phyloP scores from a whole-genome alignment of 139 green algal genomes.

The Tetradesmus obliquus region DNA sequence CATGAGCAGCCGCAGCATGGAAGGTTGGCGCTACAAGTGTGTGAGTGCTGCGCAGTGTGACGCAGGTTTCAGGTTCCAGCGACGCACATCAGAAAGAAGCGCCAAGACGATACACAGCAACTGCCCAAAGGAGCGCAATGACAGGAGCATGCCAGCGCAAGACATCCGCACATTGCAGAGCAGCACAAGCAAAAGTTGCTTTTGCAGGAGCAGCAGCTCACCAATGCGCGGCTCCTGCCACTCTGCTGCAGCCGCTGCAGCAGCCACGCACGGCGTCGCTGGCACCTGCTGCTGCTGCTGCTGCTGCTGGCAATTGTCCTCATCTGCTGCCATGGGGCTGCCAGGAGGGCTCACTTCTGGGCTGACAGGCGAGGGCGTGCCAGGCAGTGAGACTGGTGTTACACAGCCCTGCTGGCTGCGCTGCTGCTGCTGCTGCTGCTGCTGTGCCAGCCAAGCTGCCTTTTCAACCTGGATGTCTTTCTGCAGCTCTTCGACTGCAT shows the following conservation, averaged over 20 bases:
- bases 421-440: constrained; percentile 13
- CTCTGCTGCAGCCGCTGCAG: constrained; percentile 19
- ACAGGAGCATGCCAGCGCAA: no score
- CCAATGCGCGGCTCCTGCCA: constrained; percentile 26
- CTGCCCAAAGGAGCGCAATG: no score
- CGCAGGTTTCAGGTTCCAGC: no score
- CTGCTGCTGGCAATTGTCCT: neutral
- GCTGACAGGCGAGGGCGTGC: neutral
- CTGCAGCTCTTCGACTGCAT: constrained; percentile 27
- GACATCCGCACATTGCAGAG: no score
- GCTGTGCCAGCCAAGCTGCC: neutral
- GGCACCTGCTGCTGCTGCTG: neutral
- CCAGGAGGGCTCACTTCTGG: constrained; percentile 15
- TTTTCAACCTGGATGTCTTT: constrained; percentile 36
- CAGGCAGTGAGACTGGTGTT: neutral
- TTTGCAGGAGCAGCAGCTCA: neutral
- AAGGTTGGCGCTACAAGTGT: no score
- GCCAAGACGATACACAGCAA: no score
- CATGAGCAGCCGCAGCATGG: no score
- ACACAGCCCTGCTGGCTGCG: neutral
- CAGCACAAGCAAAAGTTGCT: no score
- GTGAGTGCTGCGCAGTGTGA: no score
- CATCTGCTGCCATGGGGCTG: neutral
- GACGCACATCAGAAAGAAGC: no score
- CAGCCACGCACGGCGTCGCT: neutral